Evolutionary conservation across 2,329 filamentous ascomycete genomes (phyloP).

Genomic region (Claviceps spartinae): DNA sequence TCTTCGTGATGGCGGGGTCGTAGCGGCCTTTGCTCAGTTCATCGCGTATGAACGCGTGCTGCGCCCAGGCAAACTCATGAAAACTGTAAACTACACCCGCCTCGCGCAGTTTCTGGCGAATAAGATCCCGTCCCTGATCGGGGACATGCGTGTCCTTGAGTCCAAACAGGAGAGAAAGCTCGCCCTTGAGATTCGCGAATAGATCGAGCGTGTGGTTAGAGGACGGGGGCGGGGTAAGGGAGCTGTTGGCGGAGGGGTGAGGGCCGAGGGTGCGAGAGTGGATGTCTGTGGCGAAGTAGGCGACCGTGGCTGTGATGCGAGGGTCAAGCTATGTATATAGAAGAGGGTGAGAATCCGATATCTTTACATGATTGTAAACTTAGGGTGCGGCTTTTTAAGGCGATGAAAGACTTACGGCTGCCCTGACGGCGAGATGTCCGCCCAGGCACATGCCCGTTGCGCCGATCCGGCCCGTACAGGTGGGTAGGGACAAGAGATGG

Average conservation of each 20-base stretch:
- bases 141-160: conserved; percentile 86
- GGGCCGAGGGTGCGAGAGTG: conserved; percentile 66
- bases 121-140: conserved; percentile 66
- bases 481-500: conserved; percentile 54
- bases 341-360: background rate
- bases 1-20: conserved; percentile 71
- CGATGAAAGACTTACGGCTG: conserved; percentile 28
- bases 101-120: conserved; percentile 68
- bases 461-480: conserved; percentile 70
- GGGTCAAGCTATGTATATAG: conserved; percentile 44
- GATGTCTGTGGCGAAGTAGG: conserved; percentile 89
- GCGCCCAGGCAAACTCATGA: conserved; percentile 85
- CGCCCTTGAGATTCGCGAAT: conserved; percentile 59
- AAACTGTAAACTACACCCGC: conserved; percentile 63
- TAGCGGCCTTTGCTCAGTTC: conserved; percentile 90
- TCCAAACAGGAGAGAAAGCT: conserved; percentile 82
- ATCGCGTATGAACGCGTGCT: conserved; percentile 89
- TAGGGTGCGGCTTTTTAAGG: background rate
- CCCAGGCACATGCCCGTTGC: conserved; percentile 86
- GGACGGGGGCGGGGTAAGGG: conserved; percentile 20
- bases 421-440: conserved; percentile 62
- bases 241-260: conserved; percentile 32
- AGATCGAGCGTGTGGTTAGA: conserved; percentile 39
- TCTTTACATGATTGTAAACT: background rate
- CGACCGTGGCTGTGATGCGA: conserved; percentile 62